Conservation (phyloP, 495 filamentous ascomycete genomes). For the Trichoderma virens region DNA sequence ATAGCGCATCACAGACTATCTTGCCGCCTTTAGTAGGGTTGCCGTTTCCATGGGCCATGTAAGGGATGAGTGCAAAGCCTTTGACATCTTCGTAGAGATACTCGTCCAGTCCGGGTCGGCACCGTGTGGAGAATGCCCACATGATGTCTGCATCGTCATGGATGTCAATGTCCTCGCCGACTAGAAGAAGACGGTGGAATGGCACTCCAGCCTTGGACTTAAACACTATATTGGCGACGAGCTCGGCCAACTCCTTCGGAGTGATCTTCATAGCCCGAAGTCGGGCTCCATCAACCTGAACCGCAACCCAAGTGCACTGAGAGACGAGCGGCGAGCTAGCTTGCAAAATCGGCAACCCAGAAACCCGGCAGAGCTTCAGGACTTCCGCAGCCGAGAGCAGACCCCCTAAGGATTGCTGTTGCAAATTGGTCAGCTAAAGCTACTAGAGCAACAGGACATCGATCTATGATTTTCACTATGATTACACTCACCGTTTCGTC, state of each 20-base stretch:
- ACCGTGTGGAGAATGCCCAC: constrained; percentile 38
- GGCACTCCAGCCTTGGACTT: background rate
- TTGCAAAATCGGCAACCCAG: constrained; percentile 28
- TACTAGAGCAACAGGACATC: no score
- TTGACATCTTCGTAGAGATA: constrained; percentile 31
- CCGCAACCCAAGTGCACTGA: constrained; percentile 34
- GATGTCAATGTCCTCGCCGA: background rate
- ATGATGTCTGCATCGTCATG: constrained; percentile 29
- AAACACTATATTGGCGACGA: background rate
- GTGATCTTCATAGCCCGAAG: constrained; percentile 27
- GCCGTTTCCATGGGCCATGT: constrained; percentile 11
- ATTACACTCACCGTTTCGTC: constrained; percentile 28
- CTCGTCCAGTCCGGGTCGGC: constrained; percentile 30
- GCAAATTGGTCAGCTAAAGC: constrained; percentile 23
- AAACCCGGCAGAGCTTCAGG: constrained; percentile 28
- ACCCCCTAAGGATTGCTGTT: constrained; percentile 23
- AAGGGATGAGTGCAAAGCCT: constrained; percentile 34
- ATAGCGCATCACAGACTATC: background rate
- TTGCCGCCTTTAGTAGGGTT: background rate
- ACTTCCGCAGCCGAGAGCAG: constrained; percentile 31
- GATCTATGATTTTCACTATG: background rate
- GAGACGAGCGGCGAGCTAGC: constrained; percentile 34
- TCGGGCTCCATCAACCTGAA: constrained; percentile 27
- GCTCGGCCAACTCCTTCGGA: constrained; percentile 9
- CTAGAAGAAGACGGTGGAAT: background rate